Evolutionary conservation across 1,284 basidiomycete species (phyloP).

Genomic region (Irpex sp.): DNA sequence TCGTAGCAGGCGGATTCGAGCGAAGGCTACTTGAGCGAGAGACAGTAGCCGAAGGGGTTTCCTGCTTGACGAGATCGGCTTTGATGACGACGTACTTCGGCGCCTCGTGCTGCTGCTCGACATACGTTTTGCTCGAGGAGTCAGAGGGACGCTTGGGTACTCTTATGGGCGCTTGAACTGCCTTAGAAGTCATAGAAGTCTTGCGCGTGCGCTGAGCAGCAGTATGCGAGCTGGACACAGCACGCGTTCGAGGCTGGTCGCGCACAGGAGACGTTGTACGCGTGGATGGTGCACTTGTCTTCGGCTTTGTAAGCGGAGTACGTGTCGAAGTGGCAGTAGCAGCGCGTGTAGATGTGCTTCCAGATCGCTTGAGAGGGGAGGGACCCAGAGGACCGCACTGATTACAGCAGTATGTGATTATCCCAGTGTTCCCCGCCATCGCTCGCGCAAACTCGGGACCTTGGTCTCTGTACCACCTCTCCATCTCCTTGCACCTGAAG

Average conservation of each 20-base stretch:
- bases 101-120: constrained; percentile 1
- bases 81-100: not conserved
- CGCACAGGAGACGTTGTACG: not conserved
- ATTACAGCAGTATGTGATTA: constrained; percentile 20
- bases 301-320: not conserved
- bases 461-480: constrained; percentile 59
- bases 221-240: not conserved
- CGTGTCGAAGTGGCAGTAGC: constrained; percentile 1
- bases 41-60: not conserved
- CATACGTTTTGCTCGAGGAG: constrained; percentile 10
- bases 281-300: not conserved
- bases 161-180: constrained; percentile 1
- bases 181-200: not conserved
- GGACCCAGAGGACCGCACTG: constrained; percentile 19
- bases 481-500: constrained; percentile 74
- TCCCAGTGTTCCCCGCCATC: constrained; percentile 2
- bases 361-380: constrained; percentile 1
- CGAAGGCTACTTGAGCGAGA: constrained; percentile 3
- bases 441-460: constrained; percentile 20
- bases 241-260: not conserved
- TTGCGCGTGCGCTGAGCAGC: not conserved
- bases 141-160: constrained; percentile 15
- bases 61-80: not conserved
- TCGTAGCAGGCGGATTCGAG: not conserved
- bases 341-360: constrained; percentile 4